Evolutionary conservation across 257 asterid species (phyloP), one percentile per base, ranked within the genome.

Genomic region (Penstemon davidsonii): DNA sequence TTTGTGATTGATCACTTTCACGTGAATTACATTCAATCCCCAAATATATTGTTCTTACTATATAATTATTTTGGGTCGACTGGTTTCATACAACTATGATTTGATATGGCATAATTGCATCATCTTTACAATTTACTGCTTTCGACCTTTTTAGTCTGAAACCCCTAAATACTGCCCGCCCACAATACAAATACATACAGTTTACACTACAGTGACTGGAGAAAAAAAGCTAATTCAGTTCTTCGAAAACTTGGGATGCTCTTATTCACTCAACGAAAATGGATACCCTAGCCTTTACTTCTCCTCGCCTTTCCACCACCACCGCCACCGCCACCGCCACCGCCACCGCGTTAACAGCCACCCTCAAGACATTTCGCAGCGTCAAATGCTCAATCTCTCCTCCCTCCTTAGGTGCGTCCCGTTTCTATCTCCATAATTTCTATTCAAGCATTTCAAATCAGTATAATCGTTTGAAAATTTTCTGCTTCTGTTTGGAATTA

Each of bases 321-420:
- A 15, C 59, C 64, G 46, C 41, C 78, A 64, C 25, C 64, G 10
- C 68, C 72, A 19, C 75, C 38, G 55, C 81, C 62, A 12, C 25
- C 64, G 10, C 62, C 63, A 15, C 74, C 66, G 52, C 83, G 55
- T 67, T 70, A 42, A 38, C 73, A 5, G 56, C 78, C 66, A 71
- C 82, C 69, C 65, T 69, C 60, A 78, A 57, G 19, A 36, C 79
- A 66, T 46, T 57, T 60, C 78, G 70, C 68, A 5, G 80, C 25
- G 72, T 83, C 69, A 89, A 76, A 79, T 89, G 95, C 82, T 73
- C 86, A 73, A 67, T 78, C 53, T 49, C 83, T 54, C 78, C 74
- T 13, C 85, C 93, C 0, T 77, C 88, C 19, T 49, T 72, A 40
- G 86, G 97, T 84, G 55, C 72, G 70, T 50, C 37, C 43, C 52